These are phyloP conservation scores for Trichoderma guizhouense DNA, from an alignment of 2,329 filamentous ascomycete species.

Conservation along the genomic window DNA sequence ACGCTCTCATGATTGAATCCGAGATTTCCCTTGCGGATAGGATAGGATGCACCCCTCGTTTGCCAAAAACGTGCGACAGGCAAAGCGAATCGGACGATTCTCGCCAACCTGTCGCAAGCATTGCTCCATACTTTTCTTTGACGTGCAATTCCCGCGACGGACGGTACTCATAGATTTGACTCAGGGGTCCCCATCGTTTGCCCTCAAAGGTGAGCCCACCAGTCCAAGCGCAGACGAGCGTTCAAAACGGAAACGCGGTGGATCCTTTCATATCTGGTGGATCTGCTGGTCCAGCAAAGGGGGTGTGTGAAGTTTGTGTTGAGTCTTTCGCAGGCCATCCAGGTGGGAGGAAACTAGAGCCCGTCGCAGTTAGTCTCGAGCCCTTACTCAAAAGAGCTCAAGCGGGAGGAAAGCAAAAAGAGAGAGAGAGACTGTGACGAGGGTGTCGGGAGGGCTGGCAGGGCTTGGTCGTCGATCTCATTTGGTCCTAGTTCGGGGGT, in stretches of 20 bases:
- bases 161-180: not conserved
- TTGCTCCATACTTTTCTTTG: not conserved
- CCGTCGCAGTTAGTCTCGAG: not conserved
- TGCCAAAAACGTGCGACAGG: not conserved
- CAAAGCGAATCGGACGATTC: not conserved
- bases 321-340: not conserved
- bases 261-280: not conserved
- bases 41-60: not conserved
- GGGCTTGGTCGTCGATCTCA: conserved; percentile 11
- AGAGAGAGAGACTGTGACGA: not conserved
- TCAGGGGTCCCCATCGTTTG: not conserved
- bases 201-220: conserved; percentile 14
- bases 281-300: not conserved
- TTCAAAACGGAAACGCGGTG: conserved; percentile 14
- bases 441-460: not conserved
- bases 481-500: conserved; percentile 12
- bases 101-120: not conserved
- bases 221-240: not conserved
- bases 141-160: not conserved
- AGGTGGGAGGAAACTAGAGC: not conserved
- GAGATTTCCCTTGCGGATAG: not conserved
- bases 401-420: not conserved
- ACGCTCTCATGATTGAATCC: not conserved
- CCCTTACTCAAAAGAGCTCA: not conserved
- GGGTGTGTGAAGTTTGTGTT: not conserved